These are phyloP conservation scores for Phyllosticta citriasiana DNA, from an alignment of 2,329 filamentous ascomycete genomes.

Conservation along the genomic window DNA sequence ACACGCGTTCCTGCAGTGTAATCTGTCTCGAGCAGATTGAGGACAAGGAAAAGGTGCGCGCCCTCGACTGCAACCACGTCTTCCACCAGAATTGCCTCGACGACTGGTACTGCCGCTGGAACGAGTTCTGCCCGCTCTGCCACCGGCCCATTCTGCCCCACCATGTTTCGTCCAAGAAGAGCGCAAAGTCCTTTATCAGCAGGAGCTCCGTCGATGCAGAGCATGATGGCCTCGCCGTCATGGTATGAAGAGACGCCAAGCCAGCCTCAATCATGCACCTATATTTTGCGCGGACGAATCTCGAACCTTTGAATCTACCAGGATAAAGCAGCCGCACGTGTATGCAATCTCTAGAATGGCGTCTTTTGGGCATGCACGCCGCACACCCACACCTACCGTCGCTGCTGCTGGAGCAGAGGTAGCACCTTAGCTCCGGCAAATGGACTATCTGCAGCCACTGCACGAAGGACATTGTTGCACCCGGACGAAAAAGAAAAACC, in stretches of 20 bases:
- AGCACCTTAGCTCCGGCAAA: too few relatives aligned
- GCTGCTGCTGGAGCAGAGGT: too few relatives aligned
- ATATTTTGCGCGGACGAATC: neutral
- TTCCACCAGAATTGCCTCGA: slow-evolving; percentile 29
- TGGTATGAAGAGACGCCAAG: slow-evolving; percentile 3
- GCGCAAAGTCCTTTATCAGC: neutral
- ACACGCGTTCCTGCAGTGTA: slow-evolving; percentile 16
- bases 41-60: slow-evolving; percentile 24
- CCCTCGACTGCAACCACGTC: slow-evolving; percentile 25
- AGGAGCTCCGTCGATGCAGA: slow-evolving; percentile 2
- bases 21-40: slow-evolving; percentile 29
- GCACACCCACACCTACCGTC: too few relatives aligned
- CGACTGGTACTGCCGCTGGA: slow-evolving; percentile 27
- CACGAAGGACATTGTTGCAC: too few relatives aligned
- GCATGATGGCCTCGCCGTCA: slow-evolving; percentile 4
- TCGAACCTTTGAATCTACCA: too few relatives aligned
- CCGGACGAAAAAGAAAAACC: too few relatives aligned
- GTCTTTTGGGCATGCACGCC: too few relatives aligned
- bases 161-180: neutral
- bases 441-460: too few relatives aligned
- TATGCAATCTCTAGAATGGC: too few relatives aligned
- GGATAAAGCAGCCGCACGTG: too few relatives aligned
- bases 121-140: slow-evolving; percentile 30
- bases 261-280: neutral
- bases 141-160: slow-evolving; percentile 25